A percentile compares a stretch with the other conserved stretches of the same genome.
Conservation (phyloP, 176 grass and related monocot genomes). For the Zoysia japonica region DNA sequence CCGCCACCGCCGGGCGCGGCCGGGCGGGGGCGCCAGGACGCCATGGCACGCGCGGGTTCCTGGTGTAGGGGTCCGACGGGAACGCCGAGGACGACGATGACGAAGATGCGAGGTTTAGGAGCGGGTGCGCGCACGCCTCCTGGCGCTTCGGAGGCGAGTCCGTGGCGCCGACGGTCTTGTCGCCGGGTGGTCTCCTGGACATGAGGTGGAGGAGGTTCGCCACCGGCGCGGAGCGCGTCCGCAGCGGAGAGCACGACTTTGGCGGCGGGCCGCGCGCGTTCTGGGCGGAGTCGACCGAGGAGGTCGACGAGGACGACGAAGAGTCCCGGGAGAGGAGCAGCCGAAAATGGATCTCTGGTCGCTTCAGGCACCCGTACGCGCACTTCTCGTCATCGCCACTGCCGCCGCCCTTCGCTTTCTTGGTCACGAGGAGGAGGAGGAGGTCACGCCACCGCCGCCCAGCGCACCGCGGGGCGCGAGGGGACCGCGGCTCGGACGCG, state of each 20-base stretch:
- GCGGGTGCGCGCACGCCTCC: constrained; percentile 11
- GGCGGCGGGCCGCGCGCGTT: constrained; percentile 8
- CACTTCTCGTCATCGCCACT: too few relatives aligned
- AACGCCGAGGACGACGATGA: too few relatives aligned
- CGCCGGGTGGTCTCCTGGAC: constrained; percentile 23
- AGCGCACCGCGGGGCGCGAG: constrained; percentile 56
- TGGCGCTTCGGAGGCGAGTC: not conserved
- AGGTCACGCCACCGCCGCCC: constrained; percentile 43
- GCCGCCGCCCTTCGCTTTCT: too few relatives aligned
- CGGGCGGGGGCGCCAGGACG: too few relatives aligned
- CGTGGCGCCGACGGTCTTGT: constrained; percentile 6
- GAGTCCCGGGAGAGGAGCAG: constrained; percentile 52
- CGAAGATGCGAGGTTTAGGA: too few relatives aligned
- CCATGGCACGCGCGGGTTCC: too few relatives aligned
- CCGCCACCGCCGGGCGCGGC: constrained; percentile 11
- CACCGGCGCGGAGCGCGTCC: constrained; percentile 42
- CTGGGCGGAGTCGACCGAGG: constrained; percentile 37
- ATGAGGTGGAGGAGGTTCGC: constrained; percentile 52
- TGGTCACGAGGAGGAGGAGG: too few relatives aligned
- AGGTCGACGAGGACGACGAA: constrained; percentile 31
- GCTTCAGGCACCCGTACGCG: too few relatives aligned
- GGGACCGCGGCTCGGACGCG: constrained; percentile 41
- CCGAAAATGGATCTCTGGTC: not conserved
- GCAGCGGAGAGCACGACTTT: constrained; percentile 26
- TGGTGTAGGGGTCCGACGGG: too few relatives aligned